Conservation (phyloP, 805 yeast genomes). For the Candida germanica region DNA sequence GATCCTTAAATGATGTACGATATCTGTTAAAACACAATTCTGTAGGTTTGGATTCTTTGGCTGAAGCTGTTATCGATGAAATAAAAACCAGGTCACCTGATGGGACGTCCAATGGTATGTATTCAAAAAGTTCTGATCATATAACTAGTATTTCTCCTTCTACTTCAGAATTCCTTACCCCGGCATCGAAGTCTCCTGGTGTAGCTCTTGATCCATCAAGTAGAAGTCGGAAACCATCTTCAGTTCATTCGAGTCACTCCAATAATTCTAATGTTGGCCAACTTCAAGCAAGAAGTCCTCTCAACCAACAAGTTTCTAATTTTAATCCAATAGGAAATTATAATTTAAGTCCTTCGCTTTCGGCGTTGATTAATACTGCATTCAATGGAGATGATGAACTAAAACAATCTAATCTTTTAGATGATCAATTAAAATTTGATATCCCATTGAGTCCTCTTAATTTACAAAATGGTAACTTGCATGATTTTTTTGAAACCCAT, state of each 20-base stretch:
- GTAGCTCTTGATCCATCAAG: background rate
- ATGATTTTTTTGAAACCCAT: conserved; percentile 6
- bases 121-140: conserved; percentile 3
- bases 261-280: background rate
- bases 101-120: conserved; percentile 3
- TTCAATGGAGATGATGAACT: conserved; percentile 24
- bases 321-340: conserved; percentile 13
- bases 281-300: background rate
- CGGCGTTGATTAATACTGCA: conserved; percentile 36
- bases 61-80: conserved; percentile 35
- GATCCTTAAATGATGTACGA: conserved; percentile 3
- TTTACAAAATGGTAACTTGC: conserved; percentile 8
- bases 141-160: conserved; percentile 10
- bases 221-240: conserved; percentile 7
- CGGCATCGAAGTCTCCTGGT: conserved; percentile 5
- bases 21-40: background rate
- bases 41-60: conserved; percentile 26
- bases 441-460: conserved; percentile 29
- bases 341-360: conserved; percentile 35
- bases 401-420: conserved; percentile 11
- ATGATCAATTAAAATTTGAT: conserved; percentile 16
- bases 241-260: too few species aligned
- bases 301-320: background rate
- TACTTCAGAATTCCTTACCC: conserved; percentile 11
- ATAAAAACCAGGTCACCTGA: conserved; percentile 17